Base-by-base conservation (phyloP, 2,329 filamentous ascomycete genomes). In the Stemphylium vesicarium region DNA sequence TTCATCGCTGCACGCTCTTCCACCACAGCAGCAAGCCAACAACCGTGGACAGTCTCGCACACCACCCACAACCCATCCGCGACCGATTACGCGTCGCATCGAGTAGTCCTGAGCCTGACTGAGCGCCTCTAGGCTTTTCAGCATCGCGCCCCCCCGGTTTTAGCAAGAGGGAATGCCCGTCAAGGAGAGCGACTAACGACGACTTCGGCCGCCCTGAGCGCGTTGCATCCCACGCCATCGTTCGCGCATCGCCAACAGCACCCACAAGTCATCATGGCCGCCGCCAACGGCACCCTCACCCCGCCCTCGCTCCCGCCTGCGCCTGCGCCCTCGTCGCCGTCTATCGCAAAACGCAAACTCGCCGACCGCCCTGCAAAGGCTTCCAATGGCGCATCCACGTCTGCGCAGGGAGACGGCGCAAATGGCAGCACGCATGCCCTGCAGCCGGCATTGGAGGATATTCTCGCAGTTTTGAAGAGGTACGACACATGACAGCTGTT, bases 261-360 rank as follows among this genome's bases (percentile, higher is more conserved):
- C 63, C 62, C 64, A 52, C 64, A 66, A 61, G 58, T 66, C 59
- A 69, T 60, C 64, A 72, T 74, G 63, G 64, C 72, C 60, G 62
- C 68, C 61, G 62, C 68, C 62, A 75, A 75, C 70, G 73, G 71
- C 63, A 64, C 67, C 59, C 65, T 74, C 53, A 69, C 71, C 52
- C 70, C 72, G 53, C 69, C 71, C 18, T 65, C 67, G 46, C 69
- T 65, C 38, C 65, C 68, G 20, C 62, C 65, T 24, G 62, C 65
- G 46, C 53, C 69, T 24, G 62, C 65, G 46, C 53, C 69, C 52
- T 35, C 63, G 36, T 75, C 72, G 52, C 72, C 70, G 7, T 65
- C 70, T 13, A 36, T 63, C 36, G 69, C 73, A 55, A 82, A 82
- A 66, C 78, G 80, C 40, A 82, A 81, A 71, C 79, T 78, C 53